Evolutionary conservation across 2,329 filamentous ascomycete genomes (phyloP).

Genomic region (Dothideomycetes sp.): DNA sequence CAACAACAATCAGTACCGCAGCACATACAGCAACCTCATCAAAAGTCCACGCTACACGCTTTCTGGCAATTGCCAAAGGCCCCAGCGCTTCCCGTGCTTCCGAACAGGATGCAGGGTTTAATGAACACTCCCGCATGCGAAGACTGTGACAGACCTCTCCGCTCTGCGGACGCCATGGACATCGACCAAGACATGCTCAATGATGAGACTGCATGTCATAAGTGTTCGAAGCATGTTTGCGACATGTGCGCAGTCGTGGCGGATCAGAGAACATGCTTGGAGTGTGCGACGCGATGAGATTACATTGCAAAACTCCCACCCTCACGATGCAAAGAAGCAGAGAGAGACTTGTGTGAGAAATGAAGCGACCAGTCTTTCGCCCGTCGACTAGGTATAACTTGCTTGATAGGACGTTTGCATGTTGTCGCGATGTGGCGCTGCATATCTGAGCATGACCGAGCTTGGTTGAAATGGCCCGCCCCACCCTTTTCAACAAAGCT

Average conservation of each 20-base stretch:
- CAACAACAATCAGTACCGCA: conserved; percentile 16
- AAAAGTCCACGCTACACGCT: conserved; percentile 35
- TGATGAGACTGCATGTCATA: conserved; percentile 24
- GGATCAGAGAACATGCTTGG: conserved; percentile 27
- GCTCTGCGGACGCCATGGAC: conserved; percentile 23
- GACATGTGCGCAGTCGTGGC: conserved; percentile 29
- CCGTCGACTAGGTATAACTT: no score
- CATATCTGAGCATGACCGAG: no score
- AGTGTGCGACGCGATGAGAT: conserved; percentile 23
- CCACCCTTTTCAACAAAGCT: no score
- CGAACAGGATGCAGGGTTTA: conserved; percentile 9
- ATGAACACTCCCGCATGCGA: conserved; percentile 23
- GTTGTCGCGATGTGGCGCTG: no score
- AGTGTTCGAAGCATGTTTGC: conserved; percentile 30
- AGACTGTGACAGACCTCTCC: conserved; percentile 30
- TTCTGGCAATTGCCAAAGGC: conserved; percentile 34
- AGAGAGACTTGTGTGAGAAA: no score
- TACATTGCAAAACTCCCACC: no score
- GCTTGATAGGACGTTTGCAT: no score
- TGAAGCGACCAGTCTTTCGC: no score
- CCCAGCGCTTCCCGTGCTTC: conserved; percentile 10
- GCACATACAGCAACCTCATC: conserved; percentile 15
- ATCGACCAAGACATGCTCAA: conserved; percentile 19
- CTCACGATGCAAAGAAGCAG: no score
- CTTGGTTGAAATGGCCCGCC: no score